Evolutionary conservation across 2,329 filamentous ascomycete species (phyloP), one percentile per base, ranked within the genome.

Genomic region (Seiridium unicorne): DNA sequence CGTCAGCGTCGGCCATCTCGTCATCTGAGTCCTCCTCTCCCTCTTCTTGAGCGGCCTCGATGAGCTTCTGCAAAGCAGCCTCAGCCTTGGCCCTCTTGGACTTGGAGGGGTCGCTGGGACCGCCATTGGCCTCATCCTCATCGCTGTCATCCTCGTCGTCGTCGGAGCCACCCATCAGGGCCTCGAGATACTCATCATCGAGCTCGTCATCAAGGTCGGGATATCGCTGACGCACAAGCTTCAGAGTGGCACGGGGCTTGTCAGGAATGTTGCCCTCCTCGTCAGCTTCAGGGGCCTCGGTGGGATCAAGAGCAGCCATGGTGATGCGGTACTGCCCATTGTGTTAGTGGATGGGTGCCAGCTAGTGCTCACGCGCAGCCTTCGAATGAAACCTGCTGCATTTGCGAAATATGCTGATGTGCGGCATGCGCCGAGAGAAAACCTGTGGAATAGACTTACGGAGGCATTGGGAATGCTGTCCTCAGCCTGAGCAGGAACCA

Each of bases 301-400:
- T 92, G 61, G 95, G 95, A 75, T 99, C 94, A 75, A 99, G 89
- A 66, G 95, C 95, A 71, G 96, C 95, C 95, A 99, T 99, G 71
- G 93, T 98, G 73, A 99, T 92, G 75, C 92, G 92, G 81, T 97
- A 96, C 93, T 97, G 71, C 35, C 46, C 58, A 40, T 54, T 54
- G 56, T 65, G 63, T 78, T 64, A 76, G 73, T 62, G 55, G 60
- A 13, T 55, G 44, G 32, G 10, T 13, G 49, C 49, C 18, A 26
- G 18, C 18, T 26, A 26, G 1, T 26, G 18, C 18, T 26, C 18
- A 26, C 18, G 18, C 18, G 18, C 18, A 26, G 18, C 18, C 18
- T 26, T 26, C 18, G 18, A 26, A 26, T 26, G 18, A 26, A 26
- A 26, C 18, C 18, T 26, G 18, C 18, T 26, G 18, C 18, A 26